Base-by-base conservation (phyloP, 345 rosid genomes). In the Geranium rotundifolium region DNA sequence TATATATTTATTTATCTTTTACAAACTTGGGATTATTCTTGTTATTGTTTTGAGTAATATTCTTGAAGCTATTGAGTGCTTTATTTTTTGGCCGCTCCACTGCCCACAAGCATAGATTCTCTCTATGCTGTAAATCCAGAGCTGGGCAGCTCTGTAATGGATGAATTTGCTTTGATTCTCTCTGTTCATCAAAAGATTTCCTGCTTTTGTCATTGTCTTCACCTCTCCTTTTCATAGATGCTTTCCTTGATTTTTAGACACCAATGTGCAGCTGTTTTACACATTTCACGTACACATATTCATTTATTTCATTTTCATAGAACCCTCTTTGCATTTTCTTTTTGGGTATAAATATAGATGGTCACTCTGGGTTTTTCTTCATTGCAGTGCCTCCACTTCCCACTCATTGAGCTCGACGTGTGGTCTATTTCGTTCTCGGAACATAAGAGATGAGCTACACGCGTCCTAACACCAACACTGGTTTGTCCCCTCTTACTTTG, bases 41-140 rank as follows among this genome's bases (percentile, higher is more conserved):
- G n/a, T 15, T 54, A 20, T 62, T 46, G 54, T 62, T 55, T 62
- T 17, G 29, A 31, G 65, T 23, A 23, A 55, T 55, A 55, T 55
- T 55, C 65, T 62, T 62, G 37, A 46, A 13, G 57, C 19, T 58
- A 14, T 54, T 41, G 19, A 19, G 41, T 34, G 41, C 57, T 69
- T 68, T 58, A 3, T 65, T 65, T 63, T 59, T 59, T 29, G 50
- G 79, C 81, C 84, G 69, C 74, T 75, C 81, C 84, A 70, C 74
- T 75, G 71, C 73, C 80, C 64, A 69, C 72, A 69, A 82, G 81
- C 84, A 86, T 84, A 80, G 89, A 89, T 89, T 86, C 93, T 66
- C 77, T 82, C 63, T 30, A 55, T 34, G 29, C 56, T 60, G 67
- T 4, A 34, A 34, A 34, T 34, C 41, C 41, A 34, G 41, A 65